Evolutionary conservation across 805 yeast species (phyloP), one percentile per base, ranked within the genome.

Genomic region (Metschnikowia dekortorum): DNA sequence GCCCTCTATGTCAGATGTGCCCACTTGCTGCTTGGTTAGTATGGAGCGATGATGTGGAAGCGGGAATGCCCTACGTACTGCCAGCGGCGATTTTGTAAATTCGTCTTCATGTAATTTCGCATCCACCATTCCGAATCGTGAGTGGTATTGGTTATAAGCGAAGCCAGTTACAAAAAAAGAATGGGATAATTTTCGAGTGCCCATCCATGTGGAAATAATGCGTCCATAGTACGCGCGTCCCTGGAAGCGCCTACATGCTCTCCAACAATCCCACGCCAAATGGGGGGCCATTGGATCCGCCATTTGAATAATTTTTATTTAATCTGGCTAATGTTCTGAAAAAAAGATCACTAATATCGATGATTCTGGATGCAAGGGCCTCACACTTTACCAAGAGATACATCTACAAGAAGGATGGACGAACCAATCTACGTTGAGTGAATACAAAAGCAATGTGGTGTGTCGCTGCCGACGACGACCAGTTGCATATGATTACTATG

Each of bases 51-150:
- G 28, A 22, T 14, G 16, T 16, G 32, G 22, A 16, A 18, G 16
- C 5, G 13, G 30, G 14, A 22, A 29, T 11, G 36, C n/a, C 22
- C 2, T 13, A 54, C 57, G 34, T 54, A 54, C 57, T 42, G 49
- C 52, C 57, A 54, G 57, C 8, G 57, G 57, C 22, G 57, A 52
- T 31, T 47, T 47, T 18, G 57, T 38, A 39, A 45, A 49, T 38
- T 45, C 51, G 43, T 49, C 53, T 38, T 47, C 49, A 35, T 39
- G 43, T 14, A 28, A 16, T 45, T 48, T 28, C 28, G 28, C 45
- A 22, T 32, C 36, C 11, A 32, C 39, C 46, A 44, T 44, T 44
- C 34, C 35, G 40, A 33, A 44, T 16, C 11, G 39, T 36, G 14
- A 36, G 39, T 34, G 22, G 16, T 28, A 35, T 39, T 35, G 35